These are phyloP conservation scores for Moesziomyces parantarcticus DNA, from an alignment of 1,284 basidiomycete species.

Conservation along the genomic window DNA sequence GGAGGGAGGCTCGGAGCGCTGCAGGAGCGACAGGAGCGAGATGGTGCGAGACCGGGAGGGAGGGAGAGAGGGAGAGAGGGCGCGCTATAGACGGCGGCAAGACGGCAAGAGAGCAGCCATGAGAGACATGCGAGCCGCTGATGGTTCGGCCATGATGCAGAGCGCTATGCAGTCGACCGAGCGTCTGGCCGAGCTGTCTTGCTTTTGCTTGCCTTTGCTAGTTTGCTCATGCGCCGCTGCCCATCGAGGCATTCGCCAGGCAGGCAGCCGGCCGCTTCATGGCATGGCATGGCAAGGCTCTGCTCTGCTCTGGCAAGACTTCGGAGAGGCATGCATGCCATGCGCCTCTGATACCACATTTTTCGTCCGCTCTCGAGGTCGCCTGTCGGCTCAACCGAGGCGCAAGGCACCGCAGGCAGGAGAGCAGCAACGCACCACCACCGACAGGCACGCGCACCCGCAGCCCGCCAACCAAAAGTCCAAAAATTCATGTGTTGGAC, in stretches of 20 bases:
- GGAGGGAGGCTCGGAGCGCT: not conserved
- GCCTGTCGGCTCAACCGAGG: not conserved
- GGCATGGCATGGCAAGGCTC: too few species aligned
- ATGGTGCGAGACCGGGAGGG: not conserved
- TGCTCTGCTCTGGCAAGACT: too few species aligned
- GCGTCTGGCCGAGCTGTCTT: not conserved
- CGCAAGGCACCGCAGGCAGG: not conserved
- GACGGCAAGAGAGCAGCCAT: too few species aligned
- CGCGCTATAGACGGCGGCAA: too few species aligned
- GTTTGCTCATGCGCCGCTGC: too few species aligned
- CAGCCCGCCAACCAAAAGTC: not conserved
- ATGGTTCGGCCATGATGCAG: not conserved
- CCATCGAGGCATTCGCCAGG: not conserved
- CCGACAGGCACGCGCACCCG: not conserved
- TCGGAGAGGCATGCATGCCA: not conserved
- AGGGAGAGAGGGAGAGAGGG: not conserved
- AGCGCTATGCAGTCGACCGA: not conserved
- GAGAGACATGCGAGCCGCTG: too few species aligned
- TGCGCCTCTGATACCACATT: too few species aligned
- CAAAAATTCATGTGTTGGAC: not conserved
- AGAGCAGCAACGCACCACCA: not conserved
- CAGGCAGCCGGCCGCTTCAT: not conserved
- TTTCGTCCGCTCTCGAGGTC: not conserved
- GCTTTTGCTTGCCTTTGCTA: not conserved
- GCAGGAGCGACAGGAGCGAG: too few species aligned